Base-by-base conservation (phyloP, 2,329 filamentous ascomycete species). In the Xylariaceae sp. region DNA sequence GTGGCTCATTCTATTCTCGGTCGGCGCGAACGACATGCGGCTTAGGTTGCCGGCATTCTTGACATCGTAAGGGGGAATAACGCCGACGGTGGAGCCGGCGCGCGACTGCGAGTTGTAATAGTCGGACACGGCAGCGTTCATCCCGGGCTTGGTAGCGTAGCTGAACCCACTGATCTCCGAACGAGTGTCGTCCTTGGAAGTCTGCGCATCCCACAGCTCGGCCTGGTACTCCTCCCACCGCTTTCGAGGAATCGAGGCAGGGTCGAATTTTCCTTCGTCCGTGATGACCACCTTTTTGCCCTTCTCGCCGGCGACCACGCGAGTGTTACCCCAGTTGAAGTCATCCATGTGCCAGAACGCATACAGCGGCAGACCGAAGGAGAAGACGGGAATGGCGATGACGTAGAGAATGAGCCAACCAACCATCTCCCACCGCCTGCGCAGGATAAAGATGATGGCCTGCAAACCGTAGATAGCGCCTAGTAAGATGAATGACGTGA, bases 271-370 rank as follows among this genome's bases (percentile, higher is more conserved):
- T 70, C 92, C 92, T 68, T 98, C 92, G 61, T 98, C 92, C 2
- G 88, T 87, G 50, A 98, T 83, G 53, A 98, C 79, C 46, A 97
- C 71, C 71, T 96, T 90, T 61, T 88, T 83, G 49, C 92, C 92
- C 63, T 83, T 83, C 61, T 98, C 92, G 60, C 92, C 92, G 6
- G 86, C 92, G 49, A 98, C 88, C 41, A 98, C 79, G 79, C 92
- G 90, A 28, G 92, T 98, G 66, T 96, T 98, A 66, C 92, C 92
- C 92, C 92, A 98, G 55, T 85, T 86, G 77, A 98, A 98, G 67
- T 98, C 92, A 64, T 98, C 92, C 92, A 97, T 97, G 68, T 96
- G 78, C 92, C 92, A 98, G 76, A 98, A 98, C 34, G 90, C 76
- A 63, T 97, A 97, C 18, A 98, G 69, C 1, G 92, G 92, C 31